Base-by-base conservation (phyloP, 2,329 filamentous ascomycete species). In the Hortaea werneckii region DNA sequence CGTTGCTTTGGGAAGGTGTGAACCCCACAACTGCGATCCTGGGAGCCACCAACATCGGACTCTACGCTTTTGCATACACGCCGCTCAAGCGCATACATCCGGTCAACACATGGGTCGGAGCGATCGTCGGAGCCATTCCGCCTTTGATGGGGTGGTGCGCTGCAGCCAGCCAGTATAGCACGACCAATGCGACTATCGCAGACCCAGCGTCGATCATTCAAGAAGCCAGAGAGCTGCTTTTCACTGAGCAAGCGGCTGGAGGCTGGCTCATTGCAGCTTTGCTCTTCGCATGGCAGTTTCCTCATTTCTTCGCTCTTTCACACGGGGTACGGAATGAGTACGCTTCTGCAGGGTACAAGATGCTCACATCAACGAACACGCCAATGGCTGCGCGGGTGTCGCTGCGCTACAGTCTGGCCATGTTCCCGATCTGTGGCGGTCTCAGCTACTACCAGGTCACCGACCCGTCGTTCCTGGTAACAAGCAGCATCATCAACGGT, bases 101-200 rank as follows among this genome's bases (percentile, higher is more conserved):
- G 7, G 68, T 89, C 48, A 98, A 98, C 61, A 98, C 92, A 0
- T 98, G 92, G 92, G 78, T 94, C 11, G 92, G 92, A 11, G 92
- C 89, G 3, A 67, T 98, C 0, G 87, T 98, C 0, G 92, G 92
- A 50, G 89, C 84, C 1, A 94, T 98, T 46, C 90, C 92, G 0
- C 92, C 92, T 0, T 69, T 98, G 29, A 98, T 98, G 92, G 92
- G 92, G 53, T 98, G 92, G 92, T 86, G 88, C 11, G 92, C 92
- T 0, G 92, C 92, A 0, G 89, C 88, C 0, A 89, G 88, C 43
- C 87, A 95, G 65, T 83, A 82, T 39, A 88, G 88, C 6, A 67
- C 68, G 5, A 57, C 54, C 13, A 54, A 56, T 32, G 50, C 54
- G 1, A 50, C 52, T 5, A 38, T 48, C 13, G 42, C 44, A 4